Base-by-base conservation (phyloP, 164 flowering plant genomes). In the Litsea cubeba region DNA sequence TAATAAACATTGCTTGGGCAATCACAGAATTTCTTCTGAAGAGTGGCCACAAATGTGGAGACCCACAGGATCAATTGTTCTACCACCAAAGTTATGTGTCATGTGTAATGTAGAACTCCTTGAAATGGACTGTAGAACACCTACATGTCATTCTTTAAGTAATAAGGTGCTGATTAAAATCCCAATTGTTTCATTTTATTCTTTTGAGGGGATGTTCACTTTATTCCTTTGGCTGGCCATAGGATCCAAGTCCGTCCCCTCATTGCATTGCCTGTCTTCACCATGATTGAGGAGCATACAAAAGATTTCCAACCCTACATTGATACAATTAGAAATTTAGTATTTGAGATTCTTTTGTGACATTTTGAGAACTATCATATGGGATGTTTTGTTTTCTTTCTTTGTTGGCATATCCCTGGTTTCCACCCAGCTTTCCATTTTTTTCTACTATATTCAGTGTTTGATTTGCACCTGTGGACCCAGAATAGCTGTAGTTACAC, bases 161-260 rank as follows among this genome's bases (percentile, higher is more conserved):
- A 40, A 40, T 40, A 40, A 40, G 46, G 46, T 40, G 11, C 46
- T 7, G 8, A 40, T 40, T 40, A 40, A 40, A 40, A 40, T 40
- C 46, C 46, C 46, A 11, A 11, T 40, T 8, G 3, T 40, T 35
- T 40, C 46, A 40, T 54, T 54, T 54, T 3, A 3, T 30, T 28
- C 40, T 17, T 66, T 66, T 15, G 12, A 28, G 40, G n/a, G 20
- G 46, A 32, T 18, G 23, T 3, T 25, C 69, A 25, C 69, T 66
- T 66, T 66, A 66, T 66, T 32, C 69, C 69, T 30, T 66, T 66
- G 69, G 69, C 28, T 66, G 20, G 69, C 69, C 50, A 66, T 32
- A 28, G n/a, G 46, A 66, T 26, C 46, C 35, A 64, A 64, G 26
- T 15, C 30, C 18, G 69, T 28, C 50, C 35, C n/a, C 60, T 14